Conservation (phyloP, 306 rosid genomes). For the Dryas octopetala region DNA sequence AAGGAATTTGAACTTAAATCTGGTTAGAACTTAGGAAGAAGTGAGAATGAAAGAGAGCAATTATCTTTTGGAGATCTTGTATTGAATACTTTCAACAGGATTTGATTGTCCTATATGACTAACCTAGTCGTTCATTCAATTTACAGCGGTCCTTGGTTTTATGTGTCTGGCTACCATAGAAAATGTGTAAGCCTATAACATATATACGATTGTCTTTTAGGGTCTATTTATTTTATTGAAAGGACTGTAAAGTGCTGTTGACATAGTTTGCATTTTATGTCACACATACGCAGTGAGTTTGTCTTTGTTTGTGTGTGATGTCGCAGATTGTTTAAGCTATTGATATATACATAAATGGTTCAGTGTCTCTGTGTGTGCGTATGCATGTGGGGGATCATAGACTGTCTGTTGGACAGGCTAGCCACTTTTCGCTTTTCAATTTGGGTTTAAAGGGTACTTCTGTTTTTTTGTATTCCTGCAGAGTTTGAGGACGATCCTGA, state of each 20-base stretch:
- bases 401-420: neutral
- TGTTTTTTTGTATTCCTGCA: slow-evolving; percentile 33
- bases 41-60: neutral
- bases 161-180: neutral
- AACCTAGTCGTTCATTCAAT: neutral
- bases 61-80: neutral
- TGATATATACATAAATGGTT: neutral
- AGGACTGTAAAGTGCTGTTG: neutral
- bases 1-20: neutral
- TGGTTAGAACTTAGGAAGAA: neutral
- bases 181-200: neutral
- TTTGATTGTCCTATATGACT: neutral
- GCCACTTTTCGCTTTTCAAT: neutral
- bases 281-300: neutral
- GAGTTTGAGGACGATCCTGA: slow-evolving; percentile 88
- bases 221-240: neutral
- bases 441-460: neutral
- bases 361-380: slow-evolving; percentile 1
- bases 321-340: neutral
- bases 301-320: neutral
- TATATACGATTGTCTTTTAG: neutral
- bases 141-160: neutral
- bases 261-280: neutral
- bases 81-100: neutral
- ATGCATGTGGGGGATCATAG: neutral